Base-by-base conservation (phyloP, 208 protist species). In the Novymonas esmeraldas region DNA sequence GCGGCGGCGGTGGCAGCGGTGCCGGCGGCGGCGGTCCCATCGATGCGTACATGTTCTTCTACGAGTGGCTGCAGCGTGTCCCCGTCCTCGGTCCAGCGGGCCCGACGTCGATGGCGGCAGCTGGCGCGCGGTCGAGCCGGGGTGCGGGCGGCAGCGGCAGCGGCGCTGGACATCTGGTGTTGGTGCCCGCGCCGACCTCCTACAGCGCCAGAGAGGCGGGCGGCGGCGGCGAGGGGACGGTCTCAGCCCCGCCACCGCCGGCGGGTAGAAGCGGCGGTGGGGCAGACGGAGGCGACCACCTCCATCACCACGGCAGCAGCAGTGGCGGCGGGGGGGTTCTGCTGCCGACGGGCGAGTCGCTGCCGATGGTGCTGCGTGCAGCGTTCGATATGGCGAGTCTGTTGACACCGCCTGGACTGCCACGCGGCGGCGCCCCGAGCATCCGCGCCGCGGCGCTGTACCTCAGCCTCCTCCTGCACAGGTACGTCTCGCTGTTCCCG, bases 401-500 rank as follows among this genome's bases (percentile, higher is more conserved):
- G 22, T 66, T 89, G 31, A 66, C 75, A 5, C 13, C 82, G 0
- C 84, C 84, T 0, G 82, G 82, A 10, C 71, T 87, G 26, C 60
- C 77, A 28, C 44, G 45, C 11, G 78, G 70, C 11, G 70, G 63
- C 13, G 55, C 64, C 0, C 44, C 54, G 3, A 62, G 80, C 4
- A 52, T 85, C 28, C 80, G 83, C 26, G 85, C 74, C 6, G 78
- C 78, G 2, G 70, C 76, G 3, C 67, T 94, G 29, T 94, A 90
- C 63, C 73, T 94, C 24, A 88, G 82, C 46, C 72, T 94, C 5
- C 70, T 89, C 18, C 74, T 92, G 13, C 85, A 92, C 51, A 75
- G 85, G 0, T 94, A 80, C 51, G 67, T 80, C 29, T 79, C 82
- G 14, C 82, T 87, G 26, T 94, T 94, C 59, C 88, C 88, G 5